Conservation (phyloP, 495 filamentous ascomycete genomes). For the Chaetomidium leptoderma region DNA sequence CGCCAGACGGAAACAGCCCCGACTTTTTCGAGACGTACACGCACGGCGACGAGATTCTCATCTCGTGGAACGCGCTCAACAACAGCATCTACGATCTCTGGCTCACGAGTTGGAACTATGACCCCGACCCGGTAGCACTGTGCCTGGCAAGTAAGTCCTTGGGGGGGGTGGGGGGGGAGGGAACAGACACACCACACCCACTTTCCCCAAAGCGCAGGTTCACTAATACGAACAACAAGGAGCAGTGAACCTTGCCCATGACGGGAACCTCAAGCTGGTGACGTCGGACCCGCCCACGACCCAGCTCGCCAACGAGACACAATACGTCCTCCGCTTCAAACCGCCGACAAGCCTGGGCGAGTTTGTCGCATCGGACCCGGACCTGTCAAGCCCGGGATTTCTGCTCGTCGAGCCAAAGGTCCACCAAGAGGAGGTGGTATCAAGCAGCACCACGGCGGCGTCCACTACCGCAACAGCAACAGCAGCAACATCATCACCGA, state of each 20-base stretch:
- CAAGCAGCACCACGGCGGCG: not conserved
- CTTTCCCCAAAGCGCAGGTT: not conserved
- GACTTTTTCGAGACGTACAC: conserved; percentile 18
- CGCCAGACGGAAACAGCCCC: conserved; percentile 13
- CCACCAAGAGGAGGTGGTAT: not conserved
- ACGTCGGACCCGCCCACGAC: conserved; percentile 11
- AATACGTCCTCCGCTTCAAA: conserved; percentile 21
- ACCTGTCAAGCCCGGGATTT: conserved; percentile 18
- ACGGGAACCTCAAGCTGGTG: conserved; percentile 15
- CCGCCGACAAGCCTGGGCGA: conserved; percentile 11
- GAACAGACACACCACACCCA: not conserved
- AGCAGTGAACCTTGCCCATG: conserved; percentile 20
- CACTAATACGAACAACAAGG: conserved; percentile 10
- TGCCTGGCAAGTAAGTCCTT: conserved; percentile 20
- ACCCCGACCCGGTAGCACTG: conserved; percentile 11
- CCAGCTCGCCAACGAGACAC: conserved; percentile 2
- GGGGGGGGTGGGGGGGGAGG: too few relatives aligned
- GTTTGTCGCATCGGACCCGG: conserved; percentile 11
- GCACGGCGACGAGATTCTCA: conserved; percentile 19
- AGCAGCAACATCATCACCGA: not conserved
- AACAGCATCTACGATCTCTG: conserved; percentile 25
- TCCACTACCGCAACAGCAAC: too few relatives aligned
- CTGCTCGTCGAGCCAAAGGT: not conserved
- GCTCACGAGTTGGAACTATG: conserved; percentile 19
- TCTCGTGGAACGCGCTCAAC: conserved; percentile 26